Base-by-base conservation (phyloP, 2,329 filamentous ascomycete genomes). In the Alternaria novae-zelandiae region DNA sequence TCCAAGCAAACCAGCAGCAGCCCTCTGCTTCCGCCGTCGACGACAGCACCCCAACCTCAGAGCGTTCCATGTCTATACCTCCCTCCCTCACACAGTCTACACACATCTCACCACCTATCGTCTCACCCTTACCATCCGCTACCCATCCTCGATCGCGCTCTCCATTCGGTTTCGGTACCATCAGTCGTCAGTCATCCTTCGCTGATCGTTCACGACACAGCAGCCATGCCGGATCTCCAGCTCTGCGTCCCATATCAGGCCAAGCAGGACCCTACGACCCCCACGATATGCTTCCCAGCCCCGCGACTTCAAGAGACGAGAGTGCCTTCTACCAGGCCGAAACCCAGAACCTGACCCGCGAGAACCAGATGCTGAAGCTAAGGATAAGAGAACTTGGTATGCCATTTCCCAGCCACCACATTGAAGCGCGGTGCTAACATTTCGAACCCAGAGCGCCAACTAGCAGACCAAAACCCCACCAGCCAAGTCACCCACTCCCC, bases 331-430 rank as follows among this genome's bases (percentile, higher is more conserved):
- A 94, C 73, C 91, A 94, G 77, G 91, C 91, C 5, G 92, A 95
- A 80, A 93, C 91, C 2, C 90, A 93, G 79, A 93, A 88, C 81
- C 80, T 95, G 71, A 86, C 89, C 21, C 85, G 92, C 25, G 92
- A 94, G 82, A 95, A 94, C 70, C 91, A 94, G 79, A 94, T 95
- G 91, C 82, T 95, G 55, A 89, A 90, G 65, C 86, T 90, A 76
- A 86, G 92, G 53, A 91, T 94, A 63, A 85, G 90, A 36, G 91
- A 94, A 72, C 81, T 94, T 13, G 91, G 90, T 91, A 81, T 70
- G 66, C 61, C 11, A 13, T 6, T 1, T 10, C 6, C 5, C 3
- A 15, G 7, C 8, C 12, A 17, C 10, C 4, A 46, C 12, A 11
- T 23, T 6, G 3, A 17, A 23, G 4, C 23, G 43, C 25, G 7